These are phyloP conservation scores for Saccharomycopsis hybrid DNA, from an alignment of 1,139 yeast genomes.

Conservation along the genomic window DNA sequence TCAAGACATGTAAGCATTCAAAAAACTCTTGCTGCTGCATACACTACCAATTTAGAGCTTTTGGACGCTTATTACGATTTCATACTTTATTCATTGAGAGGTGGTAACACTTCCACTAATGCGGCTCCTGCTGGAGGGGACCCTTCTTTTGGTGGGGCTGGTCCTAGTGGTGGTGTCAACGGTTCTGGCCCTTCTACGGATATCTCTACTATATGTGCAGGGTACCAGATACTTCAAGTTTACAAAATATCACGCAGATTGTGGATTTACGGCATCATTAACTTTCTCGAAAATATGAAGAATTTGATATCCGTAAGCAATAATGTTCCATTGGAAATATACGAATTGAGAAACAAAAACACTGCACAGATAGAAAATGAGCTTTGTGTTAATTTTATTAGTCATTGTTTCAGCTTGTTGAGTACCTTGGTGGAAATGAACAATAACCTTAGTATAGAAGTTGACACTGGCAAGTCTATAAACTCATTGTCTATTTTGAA, in stretches of 20 bases:
- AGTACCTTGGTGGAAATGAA: conserved; percentile 21
- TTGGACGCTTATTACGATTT: conserved; percentile 21
- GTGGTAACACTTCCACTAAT: conserved; percentile 23
- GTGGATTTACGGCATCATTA: conserved; percentile 83
- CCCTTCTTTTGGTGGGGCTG: conserved; percentile 21
- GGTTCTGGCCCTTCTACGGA: conserved; percentile 5
- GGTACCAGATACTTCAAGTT: conserved; percentile 32
- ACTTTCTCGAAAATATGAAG: conserved; percentile 70
- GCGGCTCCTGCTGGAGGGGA: conserved; percentile 22
- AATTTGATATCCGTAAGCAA: conserved; percentile 51
- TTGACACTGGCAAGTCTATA: conserved; percentile 15
- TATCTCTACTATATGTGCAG: conserved; percentile 22
- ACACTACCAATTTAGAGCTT: conserved; percentile 19
- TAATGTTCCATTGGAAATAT: conserved; percentile 14
- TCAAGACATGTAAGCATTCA: conserved; percentile 19
- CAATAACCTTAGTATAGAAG: conserved; percentile 20
- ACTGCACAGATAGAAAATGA: conserved; percentile 21
- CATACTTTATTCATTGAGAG: conserved; percentile 19
- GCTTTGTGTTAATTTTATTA: conserved; percentile 20
- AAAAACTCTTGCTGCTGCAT: conserved; percentile 17
- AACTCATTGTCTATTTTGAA: conserved; percentile 21
- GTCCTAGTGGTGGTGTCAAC: neutral
- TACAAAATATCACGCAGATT: conserved; percentile 71
- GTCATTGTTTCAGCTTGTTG: conserved; percentile 19
- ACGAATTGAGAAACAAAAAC: conserved; percentile 2